Conservation (phyloP, 176 grass and related monocot species). For the Avena sativa region DNA sequence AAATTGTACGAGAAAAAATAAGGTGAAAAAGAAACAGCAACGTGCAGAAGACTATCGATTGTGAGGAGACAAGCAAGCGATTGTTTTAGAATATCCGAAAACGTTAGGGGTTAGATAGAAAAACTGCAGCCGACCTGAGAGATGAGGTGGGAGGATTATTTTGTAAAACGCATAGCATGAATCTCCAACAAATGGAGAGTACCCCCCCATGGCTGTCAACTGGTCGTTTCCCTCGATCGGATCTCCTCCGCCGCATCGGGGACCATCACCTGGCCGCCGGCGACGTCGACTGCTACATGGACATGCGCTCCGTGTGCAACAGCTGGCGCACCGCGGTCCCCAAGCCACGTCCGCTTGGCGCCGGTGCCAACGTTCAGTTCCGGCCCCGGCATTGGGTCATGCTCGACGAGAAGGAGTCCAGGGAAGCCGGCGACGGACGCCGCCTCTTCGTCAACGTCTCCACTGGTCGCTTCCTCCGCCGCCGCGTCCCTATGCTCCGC, state of each 20-base stretch:
- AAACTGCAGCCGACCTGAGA: no score
- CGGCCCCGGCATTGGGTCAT: neutral
- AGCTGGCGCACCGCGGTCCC: neutral
- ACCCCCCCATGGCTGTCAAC: neutral
- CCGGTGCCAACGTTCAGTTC: neutral
- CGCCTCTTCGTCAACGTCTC: slow-evolving; percentile 17
- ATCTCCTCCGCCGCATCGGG: neutral
- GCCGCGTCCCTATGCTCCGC: neutral
- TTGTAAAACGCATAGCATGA: no score
- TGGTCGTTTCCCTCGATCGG: neutral
- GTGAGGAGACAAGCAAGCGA: no score
- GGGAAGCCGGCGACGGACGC: neutral
- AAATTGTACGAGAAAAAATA: no score
- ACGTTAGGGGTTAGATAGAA: no score
- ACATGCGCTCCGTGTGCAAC: neutral
- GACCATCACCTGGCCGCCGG: neutral
- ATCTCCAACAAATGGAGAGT: no score
- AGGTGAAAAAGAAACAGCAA: no score
- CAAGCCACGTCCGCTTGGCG: neutral
- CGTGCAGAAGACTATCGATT: no score
- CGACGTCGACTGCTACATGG: neutral
- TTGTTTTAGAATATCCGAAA: no score
- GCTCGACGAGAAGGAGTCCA: neutral
- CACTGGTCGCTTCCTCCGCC: neutral
- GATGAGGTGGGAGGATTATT: no score